These are phyloP conservation scores for Puya raimondii DNA, from an alignment of 176 grass and related monocot species.

Conservation along the genomic window DNA sequence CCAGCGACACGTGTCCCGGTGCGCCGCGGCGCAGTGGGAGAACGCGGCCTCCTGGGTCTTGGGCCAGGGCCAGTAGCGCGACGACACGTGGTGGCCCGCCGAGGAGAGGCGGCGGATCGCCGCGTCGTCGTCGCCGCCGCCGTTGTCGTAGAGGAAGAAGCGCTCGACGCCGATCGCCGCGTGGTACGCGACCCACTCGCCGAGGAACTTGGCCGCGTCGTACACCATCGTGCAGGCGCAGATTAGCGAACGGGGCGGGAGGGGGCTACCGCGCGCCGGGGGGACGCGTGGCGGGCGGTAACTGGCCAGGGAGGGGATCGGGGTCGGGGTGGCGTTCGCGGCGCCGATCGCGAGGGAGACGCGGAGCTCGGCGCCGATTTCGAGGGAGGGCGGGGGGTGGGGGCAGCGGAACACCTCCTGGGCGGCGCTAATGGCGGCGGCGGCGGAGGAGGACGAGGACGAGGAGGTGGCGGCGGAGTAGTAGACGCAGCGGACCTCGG, in stretches of 20 bases:
- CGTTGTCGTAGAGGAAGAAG: constrained; percentile 82
- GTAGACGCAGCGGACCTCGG: constrained; percentile 23
- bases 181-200: constrained; percentile 63
- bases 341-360: constrained; percentile 14
- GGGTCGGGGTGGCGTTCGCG: constrained; percentile 13
- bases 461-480: constrained; percentile 11
- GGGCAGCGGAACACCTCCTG: constrained; percentile 80
- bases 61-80: constrained; percentile 47
- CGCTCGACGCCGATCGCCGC: constrained; percentile 38
- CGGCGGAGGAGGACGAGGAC: background rate
- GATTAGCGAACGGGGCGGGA: background rate
- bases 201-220: constrained; percentile 56
- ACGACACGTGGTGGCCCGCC: constrained; percentile 17
- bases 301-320: constrained; percentile 37
- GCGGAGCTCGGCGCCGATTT: constrained; percentile 3
- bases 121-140: constrained; percentile 33
- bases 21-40: constrained; percentile 33
- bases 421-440: constrained; percentile 34
- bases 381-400: constrained; percentile 19
- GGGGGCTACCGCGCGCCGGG: background rate
- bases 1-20: constrained; percentile 41
- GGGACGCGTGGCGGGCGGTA: constrained; percentile 12
- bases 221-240: constrained; percentile 73
- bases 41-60: constrained; percentile 69
- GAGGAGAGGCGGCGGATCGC: constrained; percentile 20